Evolutionary conservation across 495 filamentous ascomycete genomes (phyloP).

Genomic region (Cladorrhinum samala): DNA sequence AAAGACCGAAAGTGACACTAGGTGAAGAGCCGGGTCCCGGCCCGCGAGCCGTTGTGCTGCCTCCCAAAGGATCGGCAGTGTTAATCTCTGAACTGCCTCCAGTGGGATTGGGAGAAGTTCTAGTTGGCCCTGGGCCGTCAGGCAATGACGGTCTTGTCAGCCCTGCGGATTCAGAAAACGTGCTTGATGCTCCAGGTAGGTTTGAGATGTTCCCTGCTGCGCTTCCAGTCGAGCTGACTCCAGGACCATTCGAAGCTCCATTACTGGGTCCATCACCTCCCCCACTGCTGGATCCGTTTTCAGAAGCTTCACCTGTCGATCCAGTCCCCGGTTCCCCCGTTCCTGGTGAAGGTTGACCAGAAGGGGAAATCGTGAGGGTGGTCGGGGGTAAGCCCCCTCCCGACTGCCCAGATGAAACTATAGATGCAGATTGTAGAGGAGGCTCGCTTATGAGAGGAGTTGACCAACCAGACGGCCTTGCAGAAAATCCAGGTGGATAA

Average conservation of each 20-base stretch:
- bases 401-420: neutral
- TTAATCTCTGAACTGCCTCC: neutral
- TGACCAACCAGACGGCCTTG: neutral
- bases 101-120: too few relatives aligned
- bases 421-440: too few relatives aligned
- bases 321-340: neutral
- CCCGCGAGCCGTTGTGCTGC: neutral
- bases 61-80: constrained; percentile 1
- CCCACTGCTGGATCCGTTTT: neutral
- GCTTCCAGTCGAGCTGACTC: neutral
- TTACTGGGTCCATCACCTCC: neutral
- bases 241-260: too few relatives aligned
- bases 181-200: too few relatives aligned
- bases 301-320: neutral
- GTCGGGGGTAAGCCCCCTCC: neutral
- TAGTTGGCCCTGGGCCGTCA: too few relatives aligned
- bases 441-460: neutral
- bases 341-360: neutral
- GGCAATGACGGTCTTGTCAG: too few relatives aligned
- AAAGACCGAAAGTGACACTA: neutral
- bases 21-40: neutral
- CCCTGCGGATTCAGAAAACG: too few relatives aligned
- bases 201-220: neutral
- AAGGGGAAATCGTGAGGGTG: neutral
- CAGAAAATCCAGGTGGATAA: neutral